Conservation (phyloP, 257 asterid genomes). For the Gentiana straminea region DNA sequence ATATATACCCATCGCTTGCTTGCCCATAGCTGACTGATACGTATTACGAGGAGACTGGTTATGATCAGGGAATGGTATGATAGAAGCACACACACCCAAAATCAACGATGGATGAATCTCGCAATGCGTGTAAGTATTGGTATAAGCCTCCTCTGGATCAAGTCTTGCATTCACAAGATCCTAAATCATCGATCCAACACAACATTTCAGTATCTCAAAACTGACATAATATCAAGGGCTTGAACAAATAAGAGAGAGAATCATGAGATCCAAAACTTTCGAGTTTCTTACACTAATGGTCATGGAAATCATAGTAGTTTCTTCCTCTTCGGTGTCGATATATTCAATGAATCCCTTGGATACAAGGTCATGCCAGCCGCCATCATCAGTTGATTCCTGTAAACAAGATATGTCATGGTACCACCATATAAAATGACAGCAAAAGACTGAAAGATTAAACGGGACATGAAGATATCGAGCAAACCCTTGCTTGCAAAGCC, state of each 20-base stretch:
- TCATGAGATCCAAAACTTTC: not conserved
- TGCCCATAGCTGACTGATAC: slow-evolving; percentile 21
- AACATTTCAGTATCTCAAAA: too few species aligned
- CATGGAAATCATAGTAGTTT: slow-evolving; percentile 16
- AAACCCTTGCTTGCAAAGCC: slow-evolving; percentile 13
- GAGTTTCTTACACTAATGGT: slow-evolving; percentile 4
- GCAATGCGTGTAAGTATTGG: slow-evolving; percentile 17
- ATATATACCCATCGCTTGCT: slow-evolving; percentile 22
- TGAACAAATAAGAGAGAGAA: not conserved
- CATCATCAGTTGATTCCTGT: slow-evolving; percentile 19
- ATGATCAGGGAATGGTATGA: slow-evolving; percentile 20
- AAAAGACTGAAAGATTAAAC: too few species aligned
- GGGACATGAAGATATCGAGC: not conserved
- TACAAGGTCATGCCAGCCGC: slow-evolving; percentile 30
- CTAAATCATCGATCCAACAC: not conserved
- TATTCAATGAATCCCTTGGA: slow-evolving; percentile 23
- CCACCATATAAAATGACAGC: not conserved
- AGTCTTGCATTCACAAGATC: slow-evolving; percentile 15
- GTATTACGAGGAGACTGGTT: slow-evolving; percentile 24
- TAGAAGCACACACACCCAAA: slow-evolving; percentile 22
- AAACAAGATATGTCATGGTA: slow-evolving; percentile 3
- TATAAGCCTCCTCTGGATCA: slow-evolving; percentile 15
- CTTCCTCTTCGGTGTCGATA: slow-evolving; percentile 14
- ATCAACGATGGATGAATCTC: slow-evolving; percentile 20
- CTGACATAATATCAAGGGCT: not conserved